A percentile compares a stretch with the other conserved stretches of the same genome.
phyloP scores from a whole-genome alignment of 164 flowering plant genomes.

The Sextonia rubra region DNA sequence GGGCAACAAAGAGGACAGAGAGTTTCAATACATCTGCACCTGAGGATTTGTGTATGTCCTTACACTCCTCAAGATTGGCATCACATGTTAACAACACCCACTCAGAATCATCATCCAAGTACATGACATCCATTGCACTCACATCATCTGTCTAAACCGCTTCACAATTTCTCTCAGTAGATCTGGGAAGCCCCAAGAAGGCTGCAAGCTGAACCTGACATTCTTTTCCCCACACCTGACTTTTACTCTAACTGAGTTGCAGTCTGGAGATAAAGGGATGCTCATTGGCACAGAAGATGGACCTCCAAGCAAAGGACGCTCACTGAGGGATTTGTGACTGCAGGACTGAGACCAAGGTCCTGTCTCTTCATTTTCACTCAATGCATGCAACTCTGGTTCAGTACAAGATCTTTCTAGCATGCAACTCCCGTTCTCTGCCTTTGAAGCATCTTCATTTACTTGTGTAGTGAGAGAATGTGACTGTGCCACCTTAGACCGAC shows the following conservation, averaged over 20 bases:
- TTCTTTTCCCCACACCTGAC: slow-evolving; percentile 62
- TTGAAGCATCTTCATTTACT: slow-evolving; percentile 23
- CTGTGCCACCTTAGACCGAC: slow-evolving; percentile 39
- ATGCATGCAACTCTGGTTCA: slow-evolving; percentile 41
- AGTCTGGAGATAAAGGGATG: slow-evolving; percentile 16
- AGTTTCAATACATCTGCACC: slow-evolving; percentile 44
- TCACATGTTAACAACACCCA: slow-evolving; percentile 86
- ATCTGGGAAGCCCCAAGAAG: slow-evolving; percentile 49
- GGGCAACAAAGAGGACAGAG: slow-evolving; percentile 26
- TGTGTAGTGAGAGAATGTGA: slow-evolving; percentile 11
- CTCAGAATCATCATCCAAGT: slow-evolving; percentile 78
- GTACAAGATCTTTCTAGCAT: slow-evolving; percentile 42
- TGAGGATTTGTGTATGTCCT: slow-evolving; percentile 44
- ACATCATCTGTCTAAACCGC: slow-evolving; percentile 52
- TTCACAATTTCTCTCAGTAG: slow-evolving; percentile 52
- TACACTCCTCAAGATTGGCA: slow-evolving; percentile 77
- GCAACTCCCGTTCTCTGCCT: slow-evolving; percentile 26
- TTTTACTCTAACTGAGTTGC: slow-evolving; percentile 43
- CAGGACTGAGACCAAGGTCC: slow-evolving; percentile 44
- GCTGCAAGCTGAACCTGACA: slow-evolving; percentile 62
- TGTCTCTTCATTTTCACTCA: slow-evolving; percentile 34
- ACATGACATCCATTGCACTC: slow-evolving; percentile 49
- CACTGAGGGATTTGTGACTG: slow-evolving; percentile 38
- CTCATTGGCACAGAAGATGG: slow-evolving; percentile 28
- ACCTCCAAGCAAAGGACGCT: slow-evolving; percentile 25